These are phyloP conservation scores for Trichothecium roseum DNA, from an alignment of 2,329 filamentous ascomycete species.

Conservation along the genomic window DNA sequence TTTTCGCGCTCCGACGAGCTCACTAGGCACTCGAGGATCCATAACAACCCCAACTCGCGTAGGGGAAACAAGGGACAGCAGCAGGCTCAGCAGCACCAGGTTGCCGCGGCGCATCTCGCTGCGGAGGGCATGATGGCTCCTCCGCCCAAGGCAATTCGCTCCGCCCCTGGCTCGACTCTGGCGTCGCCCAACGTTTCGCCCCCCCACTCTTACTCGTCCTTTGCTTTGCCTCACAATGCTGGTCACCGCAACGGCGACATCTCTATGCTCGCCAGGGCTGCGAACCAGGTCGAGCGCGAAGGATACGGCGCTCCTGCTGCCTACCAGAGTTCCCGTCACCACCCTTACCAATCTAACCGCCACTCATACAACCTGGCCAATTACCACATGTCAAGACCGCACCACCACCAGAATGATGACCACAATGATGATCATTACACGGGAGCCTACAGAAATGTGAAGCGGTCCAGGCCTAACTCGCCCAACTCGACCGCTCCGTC, in stretches of 20 bases:
- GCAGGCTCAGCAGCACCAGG: conserved; percentile 21
- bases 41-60: conserved; percentile 97
- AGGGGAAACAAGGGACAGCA: conserved; percentile 72
- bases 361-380: conserved; percentile 49
- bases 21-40: conserved; percentile 92
- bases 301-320: conserved; percentile 30
- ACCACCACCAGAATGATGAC: conserved; percentile 61
- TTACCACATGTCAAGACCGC: conserved; percentile 90
- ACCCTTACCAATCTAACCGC: conserved; percentile 28
- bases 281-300: conserved; percentile 53
- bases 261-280: conserved; percentile 49
- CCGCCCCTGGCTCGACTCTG: conserved; percentile 75
- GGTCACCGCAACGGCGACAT: conserved; percentile 37
- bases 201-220: conserved; percentile 77
- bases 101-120: conserved; percentile 30
- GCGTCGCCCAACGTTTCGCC: conserved; percentile 94
- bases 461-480: conserved; percentile 86
- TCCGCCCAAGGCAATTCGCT: conserved; percentile 73
- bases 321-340: conserved; percentile 33
- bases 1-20: conserved; percentile 96
- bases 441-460: conserved; percentile 59
- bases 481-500: conserved; percentile 93
- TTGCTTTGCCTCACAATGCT: conserved; percentile 40
- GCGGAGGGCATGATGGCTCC: conserved; percentile 67
- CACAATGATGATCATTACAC: conserved; percentile 67